phyloP scores from a whole-genome alignment of 805 yeast species.

The Candida saitoana region DNA sequence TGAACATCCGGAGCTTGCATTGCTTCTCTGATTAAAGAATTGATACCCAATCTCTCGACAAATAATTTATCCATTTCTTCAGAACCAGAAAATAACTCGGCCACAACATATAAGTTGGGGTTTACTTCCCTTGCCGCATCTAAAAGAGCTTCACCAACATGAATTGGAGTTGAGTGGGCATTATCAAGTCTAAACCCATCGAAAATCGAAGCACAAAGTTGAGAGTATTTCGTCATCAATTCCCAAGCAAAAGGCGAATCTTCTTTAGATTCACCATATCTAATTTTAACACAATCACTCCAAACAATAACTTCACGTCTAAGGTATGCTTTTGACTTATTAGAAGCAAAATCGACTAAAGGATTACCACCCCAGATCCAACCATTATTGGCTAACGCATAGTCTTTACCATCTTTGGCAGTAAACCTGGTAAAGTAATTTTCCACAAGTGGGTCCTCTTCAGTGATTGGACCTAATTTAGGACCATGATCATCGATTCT shows the following conservation, averaged over 20 bases:
- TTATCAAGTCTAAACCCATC: conserved; percentile 91
- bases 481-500: conserved; percentile 84
- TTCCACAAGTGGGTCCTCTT: conserved; percentile 64
- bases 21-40: conserved; percentile 89
- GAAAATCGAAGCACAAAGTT: conserved; percentile 66
- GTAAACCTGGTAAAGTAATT: conserved; percentile 79
- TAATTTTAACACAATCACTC: conserved; percentile 94
- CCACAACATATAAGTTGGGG: conserved; percentile 87
- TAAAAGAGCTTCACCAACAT: conserved; percentile 84
- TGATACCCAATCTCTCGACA: conserved; percentile 86
- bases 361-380: conserved; percentile 99
- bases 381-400: conserved; percentile 89
- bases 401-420: conserved; percentile 48
- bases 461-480: conserved; percentile 56
- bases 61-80: conserved; percentile 86
- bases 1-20: conserved; percentile 93
- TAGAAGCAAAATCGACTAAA: conserved; percentile 85
- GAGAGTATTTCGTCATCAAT: conserved; percentile 75
- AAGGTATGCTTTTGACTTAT: conserved; percentile 71
- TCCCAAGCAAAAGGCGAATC: conserved; percentile 92
- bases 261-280: conserved; percentile 72
- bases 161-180: conserved; percentile 94
- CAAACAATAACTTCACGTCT: conserved; percentile 92
- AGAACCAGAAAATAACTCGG: conserved; percentile 90
- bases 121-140: conserved; percentile 84